Conservation (phyloP, 2,329 filamentous ascomycete species). For the Diaporthe humulicola region DNA sequence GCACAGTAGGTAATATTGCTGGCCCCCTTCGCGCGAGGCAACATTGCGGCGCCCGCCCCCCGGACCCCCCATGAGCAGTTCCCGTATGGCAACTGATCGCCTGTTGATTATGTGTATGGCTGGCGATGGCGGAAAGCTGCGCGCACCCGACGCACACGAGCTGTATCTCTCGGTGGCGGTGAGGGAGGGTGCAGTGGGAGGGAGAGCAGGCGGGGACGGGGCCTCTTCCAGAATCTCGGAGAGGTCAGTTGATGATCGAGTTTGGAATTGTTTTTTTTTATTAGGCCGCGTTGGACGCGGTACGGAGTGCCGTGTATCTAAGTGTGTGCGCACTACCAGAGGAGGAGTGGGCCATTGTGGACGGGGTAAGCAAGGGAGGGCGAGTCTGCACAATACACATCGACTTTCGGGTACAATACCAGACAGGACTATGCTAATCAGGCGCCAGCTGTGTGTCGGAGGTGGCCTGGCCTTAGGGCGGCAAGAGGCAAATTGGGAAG, state of each 20-base stretch:
- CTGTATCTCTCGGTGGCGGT: conserved; percentile 8
- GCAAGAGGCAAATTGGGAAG: conserved; percentile 25
- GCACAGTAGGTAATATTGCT: not conserved
- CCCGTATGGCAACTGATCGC: conserved; percentile 10
- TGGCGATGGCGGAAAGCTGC: conserved; percentile 14
- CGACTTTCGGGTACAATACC: not conserved
- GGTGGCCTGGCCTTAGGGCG: conserved; percentile 8
- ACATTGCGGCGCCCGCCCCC: not conserved
- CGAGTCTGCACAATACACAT: conserved; percentile 7
- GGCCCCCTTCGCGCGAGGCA: not conserved
- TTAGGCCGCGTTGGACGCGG: conserved; percentile 8
- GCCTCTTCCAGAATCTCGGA: not conserved
- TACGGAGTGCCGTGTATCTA: too few relatives aligned
- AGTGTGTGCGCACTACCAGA: not conserved
- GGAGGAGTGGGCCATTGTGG: not conserved
- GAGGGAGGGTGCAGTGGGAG: conserved; percentile 13
- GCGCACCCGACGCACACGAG: conserved; percentile 17
- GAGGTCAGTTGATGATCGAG: not conserved
- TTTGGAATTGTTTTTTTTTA: not conserved
- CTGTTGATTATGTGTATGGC: not conserved
- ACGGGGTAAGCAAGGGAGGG: not conserved
- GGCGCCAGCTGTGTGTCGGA: not conserved
- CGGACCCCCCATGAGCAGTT: not conserved
- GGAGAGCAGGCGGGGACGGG: not conserved
- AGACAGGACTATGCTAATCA: not conserved